A percentile compares a stretch with the other conserved stretches of the same genome.
Evolutionary conservation across 352 stramenopile species (phyloP).

Genomic region (Vaucheria bursata): DNA sequence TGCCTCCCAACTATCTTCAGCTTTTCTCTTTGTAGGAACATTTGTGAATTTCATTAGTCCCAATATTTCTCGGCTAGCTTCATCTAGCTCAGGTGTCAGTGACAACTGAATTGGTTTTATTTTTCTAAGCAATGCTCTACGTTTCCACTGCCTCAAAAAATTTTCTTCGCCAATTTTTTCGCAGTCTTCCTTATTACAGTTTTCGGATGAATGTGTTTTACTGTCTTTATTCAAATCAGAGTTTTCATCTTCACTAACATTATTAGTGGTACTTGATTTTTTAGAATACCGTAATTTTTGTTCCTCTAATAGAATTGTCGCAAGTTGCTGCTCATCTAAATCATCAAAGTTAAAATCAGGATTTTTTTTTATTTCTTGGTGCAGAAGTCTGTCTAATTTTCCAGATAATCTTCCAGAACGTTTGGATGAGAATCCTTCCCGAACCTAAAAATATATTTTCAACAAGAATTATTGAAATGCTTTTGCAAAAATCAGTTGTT

Average conservation of each 20-base stretch:
- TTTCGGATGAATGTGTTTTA: neutral
- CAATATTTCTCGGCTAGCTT: slow-evolving; percentile 42
- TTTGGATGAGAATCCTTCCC: neutral
- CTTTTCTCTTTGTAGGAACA: too few relatives aligned
- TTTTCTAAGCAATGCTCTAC: slow-evolving; percentile 32
- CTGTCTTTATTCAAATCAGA: slow-evolving; percentile 12
- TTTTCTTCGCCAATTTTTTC: slow-evolving; percentile 33
- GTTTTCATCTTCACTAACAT: slow-evolving; percentile 17
- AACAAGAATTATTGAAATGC: neutral
- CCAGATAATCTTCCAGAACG: slow-evolving; percentile 46
- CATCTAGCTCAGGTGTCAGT: slow-evolving; percentile 16
- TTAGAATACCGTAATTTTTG: slow-evolving; percentile 43
- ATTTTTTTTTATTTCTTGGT: slow-evolving; percentile 13
- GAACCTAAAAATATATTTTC: neutral
- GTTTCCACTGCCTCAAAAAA: slow-evolving; percentile 36
- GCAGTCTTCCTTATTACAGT: slow-evolving; percentile 19
- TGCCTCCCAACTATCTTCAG: too few relatives aligned
- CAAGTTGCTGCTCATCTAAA: slow-evolving; percentile 43
- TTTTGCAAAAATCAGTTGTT: too few relatives aligned
- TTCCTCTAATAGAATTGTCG: slow-evolving; percentile 37
- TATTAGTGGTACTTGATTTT: slow-evolving; percentile 31
- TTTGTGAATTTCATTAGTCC: slow-evolving; percentile 44
- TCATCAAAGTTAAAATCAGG: slow-evolving; percentile 46
- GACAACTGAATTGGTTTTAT: neutral
- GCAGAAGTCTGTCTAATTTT: slow-evolving; percentile 34